A percentile compares a stretch with the other conserved stretches of the same genome.
Conservation (phyloP, 495 filamentous ascomycete species). For the Aspergillus indologenus region DNA sequence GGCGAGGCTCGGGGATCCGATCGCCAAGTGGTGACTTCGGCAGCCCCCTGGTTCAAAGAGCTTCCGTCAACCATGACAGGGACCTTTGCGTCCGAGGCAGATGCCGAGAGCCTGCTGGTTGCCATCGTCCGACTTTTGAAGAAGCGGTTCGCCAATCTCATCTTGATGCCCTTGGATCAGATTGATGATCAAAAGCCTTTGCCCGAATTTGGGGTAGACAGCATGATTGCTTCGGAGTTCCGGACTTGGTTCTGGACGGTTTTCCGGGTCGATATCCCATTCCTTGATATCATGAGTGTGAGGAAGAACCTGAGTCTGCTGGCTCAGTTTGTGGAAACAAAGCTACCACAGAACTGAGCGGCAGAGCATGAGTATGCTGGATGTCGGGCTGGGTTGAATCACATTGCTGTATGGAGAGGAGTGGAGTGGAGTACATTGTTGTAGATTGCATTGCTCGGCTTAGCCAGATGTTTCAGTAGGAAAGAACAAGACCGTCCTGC, state of each 20-base stretch:
- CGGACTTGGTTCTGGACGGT: conserved; percentile 48
- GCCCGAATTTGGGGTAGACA: conserved; percentile 51
- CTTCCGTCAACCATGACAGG: conserved; percentile 9
- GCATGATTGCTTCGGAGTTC: conserved; percentile 53
- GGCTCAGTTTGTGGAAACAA: too few species aligned
- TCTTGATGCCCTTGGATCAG: conserved; percentile 52
- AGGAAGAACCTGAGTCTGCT: neutral
- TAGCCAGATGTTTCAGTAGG: too few species aligned
- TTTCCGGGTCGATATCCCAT: conserved; percentile 52
- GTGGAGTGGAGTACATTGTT: too few species aligned
- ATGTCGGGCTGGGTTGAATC: too few species aligned
- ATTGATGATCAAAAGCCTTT: conserved; percentile 45
- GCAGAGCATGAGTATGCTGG: too few species aligned
- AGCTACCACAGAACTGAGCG: too few species aligned
- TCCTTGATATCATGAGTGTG: conserved; percentile 16
- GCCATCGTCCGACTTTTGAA: conserved; percentile 3
- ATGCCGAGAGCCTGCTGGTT: conserved; percentile 24
- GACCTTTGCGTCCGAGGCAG: neutral
- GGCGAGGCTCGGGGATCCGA: too few species aligned
- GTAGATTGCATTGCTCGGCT: too few species aligned
- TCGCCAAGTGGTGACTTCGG: too few species aligned
- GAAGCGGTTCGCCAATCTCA: conserved; percentile 45
- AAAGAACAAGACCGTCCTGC: too few species aligned
- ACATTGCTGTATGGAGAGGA: too few species aligned
- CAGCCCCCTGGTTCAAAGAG: too few species aligned